Evolutionary conservation across 495 filamentous ascomycete species (phyloP).

Genomic region (Penicillium robsamsonii): DNA sequence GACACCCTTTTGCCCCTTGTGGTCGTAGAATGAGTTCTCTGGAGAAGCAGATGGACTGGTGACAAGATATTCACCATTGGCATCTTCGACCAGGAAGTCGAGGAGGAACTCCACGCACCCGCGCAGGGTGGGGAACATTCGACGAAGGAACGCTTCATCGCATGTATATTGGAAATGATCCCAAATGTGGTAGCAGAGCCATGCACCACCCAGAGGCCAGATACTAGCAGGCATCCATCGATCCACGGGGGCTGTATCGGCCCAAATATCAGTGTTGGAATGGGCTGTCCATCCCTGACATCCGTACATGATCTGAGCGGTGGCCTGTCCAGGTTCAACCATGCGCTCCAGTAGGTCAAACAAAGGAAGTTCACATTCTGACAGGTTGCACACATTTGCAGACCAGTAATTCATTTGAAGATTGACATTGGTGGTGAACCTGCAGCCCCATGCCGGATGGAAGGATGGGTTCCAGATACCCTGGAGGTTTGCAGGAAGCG

Average conservation of each 20-base stretch:
- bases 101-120: slow-evolving; percentile 43
- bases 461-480: slow-evolving; percentile 56
- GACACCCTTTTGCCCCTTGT: slow-evolving; percentile 28
- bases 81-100: slow-evolving; percentile 45
- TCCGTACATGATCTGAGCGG: slow-evolving; percentile 48
- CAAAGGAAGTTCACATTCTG: slow-evolving; percentile 35
- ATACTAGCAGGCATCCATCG: slow-evolving; percentile 44
- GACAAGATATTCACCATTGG: slow-evolving; percentile 32
- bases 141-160: slow-evolving; percentile 31
- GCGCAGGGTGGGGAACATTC: slow-evolving; percentile 36
- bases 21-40: slow-evolving; percentile 46
- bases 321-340: slow-evolving; percentile 32
- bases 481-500: slow-evolving; percentile 57
- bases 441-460: slow-evolving; percentile 51
- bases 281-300: slow-evolving; percentile 48
- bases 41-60: slow-evolving; percentile 50
- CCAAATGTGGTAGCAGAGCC: slow-evolving; percentile 48
- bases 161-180: slow-evolving; percentile 46
- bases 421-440: slow-evolving; percentile 60
- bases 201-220: slow-evolving; percentile 50
- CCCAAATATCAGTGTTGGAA: slow-evolving; percentile 52
- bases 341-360: slow-evolving; percentile 43
- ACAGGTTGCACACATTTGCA: slow-evolving; percentile 42
- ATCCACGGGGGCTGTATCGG: slow-evolving; percentile 47
- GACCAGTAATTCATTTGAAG: slow-evolving; percentile 63